Evolutionary conservation across 1,284 basidiomycete genomes (phyloP).

Genomic region (Volvariella volvacea): DNA sequence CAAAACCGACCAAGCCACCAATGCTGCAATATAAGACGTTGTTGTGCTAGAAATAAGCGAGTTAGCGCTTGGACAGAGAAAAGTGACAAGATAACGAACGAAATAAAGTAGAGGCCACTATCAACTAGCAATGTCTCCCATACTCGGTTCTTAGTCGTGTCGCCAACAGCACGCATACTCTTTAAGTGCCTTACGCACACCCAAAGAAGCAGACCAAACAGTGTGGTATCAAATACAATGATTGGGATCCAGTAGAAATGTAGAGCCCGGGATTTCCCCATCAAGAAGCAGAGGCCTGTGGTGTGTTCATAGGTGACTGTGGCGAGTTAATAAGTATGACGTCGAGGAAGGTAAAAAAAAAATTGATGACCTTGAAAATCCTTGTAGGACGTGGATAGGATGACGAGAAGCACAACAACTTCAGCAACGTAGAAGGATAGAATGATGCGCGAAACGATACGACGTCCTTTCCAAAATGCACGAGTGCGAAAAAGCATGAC

Average conservation of each 20-base stretch:
- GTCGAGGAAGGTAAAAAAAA: neutral
- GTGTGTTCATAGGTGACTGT: conserved; percentile 1
- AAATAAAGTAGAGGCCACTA: conserved; percentile 19
- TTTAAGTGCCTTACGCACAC: conserved; percentile 12
- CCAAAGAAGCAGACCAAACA: conserved; percentile 15
- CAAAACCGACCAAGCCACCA: no score
- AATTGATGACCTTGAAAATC: conserved; percentile 11
- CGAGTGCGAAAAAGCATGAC: conserved; percentile 21
- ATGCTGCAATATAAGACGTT: no score
- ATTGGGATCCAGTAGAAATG: conserved; percentile 18
- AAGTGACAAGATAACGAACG: no score
- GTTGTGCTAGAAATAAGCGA: no score
- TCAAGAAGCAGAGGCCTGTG: neutral
- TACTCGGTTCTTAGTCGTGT: conserved; percentile 9
- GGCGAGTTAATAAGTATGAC: conserved; percentile 5
- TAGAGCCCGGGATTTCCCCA: neutral
- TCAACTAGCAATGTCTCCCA: conserved; percentile 18
- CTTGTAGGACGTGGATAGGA: conserved; percentile 12
- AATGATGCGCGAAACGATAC: conserved; percentile 10
- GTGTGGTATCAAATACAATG: conserved; percentile 17
- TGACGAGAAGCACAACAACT: conserved; percentile 13
- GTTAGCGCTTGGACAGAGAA: no score
- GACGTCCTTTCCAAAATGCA: conserved; percentile 17
- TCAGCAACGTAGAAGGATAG: conserved; percentile 14
- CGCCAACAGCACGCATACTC: conserved; percentile 5